A percentile compares a stretch with the other conserved stretches of the same genome.
phyloP scores from a whole-genome alignment of 2,329 filamentous ascomycete genomes.

The Pseudopithomyces maydicus region DNA sequence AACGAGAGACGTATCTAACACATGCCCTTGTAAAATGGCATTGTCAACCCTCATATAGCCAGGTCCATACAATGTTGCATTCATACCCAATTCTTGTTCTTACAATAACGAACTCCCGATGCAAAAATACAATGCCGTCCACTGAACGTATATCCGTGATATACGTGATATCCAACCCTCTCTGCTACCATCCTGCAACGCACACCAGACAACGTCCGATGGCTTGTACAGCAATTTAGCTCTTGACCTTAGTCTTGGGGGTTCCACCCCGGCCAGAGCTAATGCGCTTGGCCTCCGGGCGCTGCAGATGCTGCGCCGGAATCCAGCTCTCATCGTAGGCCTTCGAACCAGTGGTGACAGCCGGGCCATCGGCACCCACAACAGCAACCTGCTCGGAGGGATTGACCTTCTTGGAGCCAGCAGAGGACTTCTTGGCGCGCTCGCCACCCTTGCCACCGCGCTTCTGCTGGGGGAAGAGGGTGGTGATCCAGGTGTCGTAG shows the following conservation, averaged over 20 bases:
- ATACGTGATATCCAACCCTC: neutral
- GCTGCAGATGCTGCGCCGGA: slow-evolving; percentile 84
- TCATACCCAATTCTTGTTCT: neutral
- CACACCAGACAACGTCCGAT: neutral
- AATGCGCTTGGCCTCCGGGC: slow-evolving; percentile 71
- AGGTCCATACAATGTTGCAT: neutral
- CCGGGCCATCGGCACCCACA: slow-evolving; percentile 72
- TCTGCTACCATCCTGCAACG: neutral
- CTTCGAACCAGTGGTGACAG: slow-evolving; percentile 71
- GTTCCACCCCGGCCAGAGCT: slow-evolving; percentile 49
- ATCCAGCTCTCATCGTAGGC: slow-evolving; percentile 94
- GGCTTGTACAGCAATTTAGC: slow-evolving; percentile 17
- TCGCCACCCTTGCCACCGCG: slow-evolving; percentile 66
- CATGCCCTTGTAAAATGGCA: neutral
- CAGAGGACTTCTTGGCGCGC: slow-evolving; percentile 65
- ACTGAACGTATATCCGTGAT: neutral
- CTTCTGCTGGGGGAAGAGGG: slow-evolving; percentile 87
- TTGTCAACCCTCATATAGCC: neutral
- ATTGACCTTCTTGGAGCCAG: slow-evolving; percentile 71
- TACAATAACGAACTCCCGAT: neutral
- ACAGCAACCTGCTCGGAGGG: slow-evolving; percentile 63
- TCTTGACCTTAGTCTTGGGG: slow-evolving; percentile 45
- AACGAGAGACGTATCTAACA: neutral
- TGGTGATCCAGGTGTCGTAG: slow-evolving; percentile 97
- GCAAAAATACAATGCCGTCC: neutral